These are phyloP conservation scores for Mytilinidion resinicola DNA, from an alignment of 495 filamentous ascomycete species.

Conservation along the genomic window DNA sequence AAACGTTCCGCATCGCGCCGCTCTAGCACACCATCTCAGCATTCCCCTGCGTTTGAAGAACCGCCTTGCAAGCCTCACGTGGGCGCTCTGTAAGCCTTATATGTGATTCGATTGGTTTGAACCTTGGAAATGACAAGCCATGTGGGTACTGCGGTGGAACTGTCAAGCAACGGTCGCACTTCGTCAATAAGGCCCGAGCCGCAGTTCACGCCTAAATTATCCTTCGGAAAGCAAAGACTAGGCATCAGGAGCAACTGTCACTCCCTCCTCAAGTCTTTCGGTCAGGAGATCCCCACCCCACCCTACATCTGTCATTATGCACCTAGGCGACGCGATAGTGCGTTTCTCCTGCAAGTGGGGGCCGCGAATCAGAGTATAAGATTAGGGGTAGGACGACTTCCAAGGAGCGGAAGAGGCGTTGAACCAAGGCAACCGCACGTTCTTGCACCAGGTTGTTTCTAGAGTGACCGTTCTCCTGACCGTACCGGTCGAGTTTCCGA, in stretches of 20 bases:
- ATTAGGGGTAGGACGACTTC: neutral
- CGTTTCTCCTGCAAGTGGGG: conserved; percentile 1
- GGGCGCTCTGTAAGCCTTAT: too few relatives aligned
- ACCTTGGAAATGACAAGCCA: neutral
- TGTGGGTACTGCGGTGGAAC: conserved; percentile 1
- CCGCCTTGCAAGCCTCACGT: too few relatives aligned
- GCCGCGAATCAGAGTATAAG: conserved; percentile 19
- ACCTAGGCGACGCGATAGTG: conserved; percentile 16
- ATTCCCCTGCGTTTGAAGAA: too few relatives aligned
- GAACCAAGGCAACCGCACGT: conserved; percentile 22
- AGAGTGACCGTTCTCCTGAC: conserved; percentile 3
- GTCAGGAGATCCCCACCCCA: neutral
- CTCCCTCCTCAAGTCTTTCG: neutral
- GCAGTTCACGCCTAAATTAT: neutral
- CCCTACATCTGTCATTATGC: neutral
- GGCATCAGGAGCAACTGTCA: conserved; percentile 14
- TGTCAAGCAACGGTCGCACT: neutral
- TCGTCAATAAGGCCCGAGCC: conserved; percentile 2
- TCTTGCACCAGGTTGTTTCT: conserved; percentile 8
- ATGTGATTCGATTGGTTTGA: neutral
- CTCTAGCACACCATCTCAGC: too few relatives aligned
- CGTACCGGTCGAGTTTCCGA: conserved; percentile 8
- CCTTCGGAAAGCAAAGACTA: conserved; percentile 8
- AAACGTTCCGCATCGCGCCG: too few relatives aligned
- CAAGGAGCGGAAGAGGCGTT: conserved; percentile 20